Evolutionary conservation across 2,329 filamentous ascomycete species (phyloP), one percentile per base, ranked within the genome.

Genomic region (Hymenoscyphus infarciens): DNA sequence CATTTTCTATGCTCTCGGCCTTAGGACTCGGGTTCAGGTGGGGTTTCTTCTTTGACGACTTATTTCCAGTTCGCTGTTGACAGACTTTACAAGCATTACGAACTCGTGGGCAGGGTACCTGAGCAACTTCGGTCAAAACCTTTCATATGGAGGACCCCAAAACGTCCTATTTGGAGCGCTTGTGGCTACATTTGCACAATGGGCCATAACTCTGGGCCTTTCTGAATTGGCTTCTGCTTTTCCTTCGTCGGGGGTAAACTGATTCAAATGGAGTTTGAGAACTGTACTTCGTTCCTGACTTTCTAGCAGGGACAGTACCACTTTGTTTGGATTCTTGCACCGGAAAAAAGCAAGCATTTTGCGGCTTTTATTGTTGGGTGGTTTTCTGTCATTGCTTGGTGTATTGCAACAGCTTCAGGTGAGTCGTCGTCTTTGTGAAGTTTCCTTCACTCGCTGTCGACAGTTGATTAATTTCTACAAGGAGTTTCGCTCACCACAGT

Each of bases 61-160:
- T 52, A 25, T 52, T n/a, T 25, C 8, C 45, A 22, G 10, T 13
- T 13, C 25, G 8, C 3, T 25, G 45, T 25, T 16, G 35, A 38
- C 13, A 38, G 13, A 42, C 16, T n/a, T 19, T 19, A 19, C 10
- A 13, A 45, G 57, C 27, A 70, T 74, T 35, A 74, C 72, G 1
- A 75, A 74, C 29, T 52, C 57, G 13, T 75, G 74, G 73, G 56
- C 73, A 10, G 73, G 69, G 4, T 74, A 72, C 13, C 49, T 64
- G 39, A 64, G 62, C 45, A 42, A 25, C 35, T 59, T 64, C 25
- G 59, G 62, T n/a, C 62, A 64, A 19, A 61, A 59, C 27, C 56
- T 75, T 13, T 19, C 64, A 3, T 62, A 67, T 42, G 74, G 72
- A 1, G 72, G 70, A 7, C 67, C 71, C 1, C 69, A 70, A 39